Base-by-base conservation (phyloP, 495 filamentous ascomycete genomes). In the Pyrenula aspistea region DNA sequence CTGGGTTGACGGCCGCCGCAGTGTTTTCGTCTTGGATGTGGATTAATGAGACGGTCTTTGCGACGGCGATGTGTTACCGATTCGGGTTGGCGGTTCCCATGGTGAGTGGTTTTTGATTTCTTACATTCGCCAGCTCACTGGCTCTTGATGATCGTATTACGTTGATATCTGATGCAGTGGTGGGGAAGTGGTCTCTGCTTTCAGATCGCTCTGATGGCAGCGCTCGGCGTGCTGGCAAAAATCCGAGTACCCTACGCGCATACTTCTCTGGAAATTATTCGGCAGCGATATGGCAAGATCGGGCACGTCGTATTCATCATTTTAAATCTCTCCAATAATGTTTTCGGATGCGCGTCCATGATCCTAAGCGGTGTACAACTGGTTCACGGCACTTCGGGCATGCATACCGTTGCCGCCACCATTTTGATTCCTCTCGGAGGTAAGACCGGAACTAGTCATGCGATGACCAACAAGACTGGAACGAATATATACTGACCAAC, bases 191-290 rank as follows among this genome's bases (percentile, higher is more conserved):
- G 67, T 49, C 64, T 70, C 10, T 72, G 65, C 49, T 71, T 72
- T 55, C 68, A 72, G 56, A 70, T 73, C 53, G 68, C 68, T 23
- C 56, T 73, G 47, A 72, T 73, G 69, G 66, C 71, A 8, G 67
- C 61, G 12, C 60, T 73, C 2, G 71, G 67, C 11, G 67, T 72
- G 1, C 65, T 70, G 64, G 68, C 68, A 42, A 73, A 73, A 59
- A 65, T 71, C 54, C 62, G 73, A 61, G 79, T 78, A 2, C 78
- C 78, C 2, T 80, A 80, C 60, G 77, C 77, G 0, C 77, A 80
- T 60, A 82, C 79, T 0, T 80, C 75, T 22, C 64, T 80, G 2
- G 78, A 82, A 60, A 75, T 78, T 47, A 74, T 80, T 52, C 71
- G 72, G 20, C 73, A 76, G 63, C 71, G 79, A 55, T 81, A 82